These are phyloP conservation scores for Jackrogersella multiformis DNA, from an alignment of 495 filamentous ascomycete species.

Conservation along the genomic window DNA sequence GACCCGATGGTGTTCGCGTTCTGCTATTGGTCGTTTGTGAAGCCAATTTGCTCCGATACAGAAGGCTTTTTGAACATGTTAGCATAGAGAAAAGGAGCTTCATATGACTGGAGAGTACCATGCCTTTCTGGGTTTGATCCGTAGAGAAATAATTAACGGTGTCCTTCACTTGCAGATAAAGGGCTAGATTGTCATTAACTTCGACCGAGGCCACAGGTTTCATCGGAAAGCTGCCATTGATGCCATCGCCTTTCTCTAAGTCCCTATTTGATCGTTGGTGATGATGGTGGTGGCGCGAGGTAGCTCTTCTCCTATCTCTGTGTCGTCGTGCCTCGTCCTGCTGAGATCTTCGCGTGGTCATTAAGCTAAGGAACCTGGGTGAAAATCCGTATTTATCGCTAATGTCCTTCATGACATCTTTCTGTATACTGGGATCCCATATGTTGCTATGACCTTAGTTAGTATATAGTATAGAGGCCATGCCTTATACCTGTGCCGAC, in stretches of 20 bases:
- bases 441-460: slow-evolving; percentile 63
- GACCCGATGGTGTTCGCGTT: slow-evolving; percentile 38
- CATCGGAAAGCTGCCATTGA: slow-evolving; percentile 20
- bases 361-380: slow-evolving; percentile 70
- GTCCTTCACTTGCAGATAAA: slow-evolving; percentile 46
- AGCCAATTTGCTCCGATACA: slow-evolving; percentile 86
- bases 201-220: slow-evolving; percentile 21
- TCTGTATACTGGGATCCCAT: slow-evolving; percentile 74
- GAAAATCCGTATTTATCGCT: slow-evolving; percentile 72
- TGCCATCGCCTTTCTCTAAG: slow-evolving; percentile 28
- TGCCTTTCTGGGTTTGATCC: slow-evolving; percentile 48
- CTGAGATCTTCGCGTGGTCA: slow-evolving; percentile 48
- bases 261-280: slow-evolving; percentile 24
- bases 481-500: not conserved
- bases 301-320: slow-evolving; percentile 19
- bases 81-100: slow-evolving; percentile 14
- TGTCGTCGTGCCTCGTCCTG: slow-evolving; percentile 24
- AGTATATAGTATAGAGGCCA: slow-evolving; percentile 31
- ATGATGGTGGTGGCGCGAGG: slow-evolving; percentile 25
- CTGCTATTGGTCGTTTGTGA: slow-evolving; percentile 58
- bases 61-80: slow-evolving; percentile 61
- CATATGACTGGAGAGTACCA: slow-evolving; percentile 17
- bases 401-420: slow-evolving; percentile 60
- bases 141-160: slow-evolving; percentile 54
- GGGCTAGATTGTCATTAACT: slow-evolving; percentile 36